Conservation (phyloP, 495 filamentous ascomycete species). For the Niebla homalea region DNA sequence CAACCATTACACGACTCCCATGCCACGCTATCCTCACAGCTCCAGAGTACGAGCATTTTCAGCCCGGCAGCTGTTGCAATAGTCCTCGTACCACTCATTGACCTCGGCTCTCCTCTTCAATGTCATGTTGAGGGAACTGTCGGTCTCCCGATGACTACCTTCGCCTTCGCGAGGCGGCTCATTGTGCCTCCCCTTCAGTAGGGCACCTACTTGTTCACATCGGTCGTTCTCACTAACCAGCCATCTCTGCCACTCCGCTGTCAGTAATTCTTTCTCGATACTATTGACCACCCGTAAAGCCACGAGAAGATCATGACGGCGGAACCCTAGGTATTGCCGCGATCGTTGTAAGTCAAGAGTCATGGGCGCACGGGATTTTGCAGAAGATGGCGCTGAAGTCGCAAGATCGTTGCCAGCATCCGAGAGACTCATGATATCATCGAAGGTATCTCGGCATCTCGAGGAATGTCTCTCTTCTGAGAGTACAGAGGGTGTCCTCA, state of each 20-base stretch:
- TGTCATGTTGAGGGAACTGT: slow-evolving; percentile 4
- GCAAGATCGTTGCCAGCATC: background rate
- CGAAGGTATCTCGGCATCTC: slow-evolving; percentile 38
- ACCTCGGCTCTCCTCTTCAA: slow-evolving; percentile 29
- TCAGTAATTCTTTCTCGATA: slow-evolving; percentile 71
- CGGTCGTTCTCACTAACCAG: slow-evolving; percentile 54
- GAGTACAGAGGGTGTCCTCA: slow-evolving; percentile 7
- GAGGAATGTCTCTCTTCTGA: background rate
- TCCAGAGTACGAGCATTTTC: background rate
- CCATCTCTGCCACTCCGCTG: slow-evolving; percentile 86
- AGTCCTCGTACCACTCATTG: slow-evolving; percentile 51
- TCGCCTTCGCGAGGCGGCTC: background rate
- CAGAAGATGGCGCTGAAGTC: background rate
- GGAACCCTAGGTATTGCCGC: slow-evolving; percentile 64
- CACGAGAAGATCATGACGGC: slow-evolving; percentile 86
- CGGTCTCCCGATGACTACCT: background rate
- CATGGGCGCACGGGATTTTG: slow-evolving; percentile 25
- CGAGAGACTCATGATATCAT: slow-evolving; percentile 33
- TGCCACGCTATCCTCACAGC: background rate
- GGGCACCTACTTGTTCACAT: slow-evolving; percentile 48
- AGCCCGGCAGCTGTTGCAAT: slow-evolving; percentile 56
- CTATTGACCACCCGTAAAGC: slow-evolving; percentile 81
- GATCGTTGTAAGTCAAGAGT: slow-evolving; percentile 59
- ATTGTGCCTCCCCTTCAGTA: slow-evolving; percentile 27
- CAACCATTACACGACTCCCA: no score